Evolutionary conservation across 805 yeast genomes (phyloP), one percentile per base, ranked within the genome.

Genomic region (Saccharomycopsis amapae): DNA sequence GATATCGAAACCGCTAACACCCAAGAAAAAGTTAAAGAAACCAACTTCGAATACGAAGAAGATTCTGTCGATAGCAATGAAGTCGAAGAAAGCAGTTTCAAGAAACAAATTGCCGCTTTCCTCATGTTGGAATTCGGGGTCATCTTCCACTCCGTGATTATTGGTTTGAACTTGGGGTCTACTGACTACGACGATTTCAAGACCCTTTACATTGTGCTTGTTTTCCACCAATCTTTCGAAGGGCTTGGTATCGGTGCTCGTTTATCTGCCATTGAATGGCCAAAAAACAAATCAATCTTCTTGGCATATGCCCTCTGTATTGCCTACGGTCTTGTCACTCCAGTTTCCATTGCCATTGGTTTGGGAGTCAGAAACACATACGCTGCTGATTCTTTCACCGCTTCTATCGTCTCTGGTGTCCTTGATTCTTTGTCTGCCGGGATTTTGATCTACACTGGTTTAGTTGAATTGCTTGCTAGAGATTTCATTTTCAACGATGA

Each of bases 171-270:
- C 4, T 64, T 82, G 50, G 53, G 53, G 13, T 60, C 79, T 9
- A 69, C 93, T 3, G 93, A 89, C 40, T 44, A 42, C 20, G 79
- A 75, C 9, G 84, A 81, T 56, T 82, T 80, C 59, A 67, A 64
- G 37, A 71, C 84, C 4, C 66, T 83, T 38, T 82, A 79, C 57
- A 67, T 78, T 41, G 90, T 82, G 6, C 52, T 76, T 34, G 76
- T 79, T 4, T 83, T 82, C 71, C 90, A 83, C 62, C 90, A 83
- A 62, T 69, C 78, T 57, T 84, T 83, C 57, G 90, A 83, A 66
- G 90, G 90, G 52, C 69, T 83, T 44, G 90, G 90, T 55, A 69
- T 82, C 52, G 89, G 90, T 26, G 71, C 89, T 9, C 72, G 93
- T 59, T 62, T 80, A 40, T 76, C 84, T 1, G 69, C 71, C 31